Evolutionary conservation across 1,284 basidiomycete species (phyloP), one percentile per base, ranked within the genome.

Genomic region (Filobasidium uniguttulatum): DNA sequence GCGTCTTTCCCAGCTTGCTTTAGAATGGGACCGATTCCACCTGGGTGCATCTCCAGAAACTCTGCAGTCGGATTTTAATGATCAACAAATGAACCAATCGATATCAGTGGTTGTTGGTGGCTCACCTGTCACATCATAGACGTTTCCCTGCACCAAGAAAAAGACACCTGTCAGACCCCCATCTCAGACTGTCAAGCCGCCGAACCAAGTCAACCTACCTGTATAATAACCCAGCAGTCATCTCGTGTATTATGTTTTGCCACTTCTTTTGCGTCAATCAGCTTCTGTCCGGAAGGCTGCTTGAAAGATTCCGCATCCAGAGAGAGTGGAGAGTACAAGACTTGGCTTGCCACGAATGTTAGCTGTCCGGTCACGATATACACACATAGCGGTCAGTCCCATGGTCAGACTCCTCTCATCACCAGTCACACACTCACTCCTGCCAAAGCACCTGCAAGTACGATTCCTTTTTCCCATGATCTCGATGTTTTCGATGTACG

Each of bases 31-130:
- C 66, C 69, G 3, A 68, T 63, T 6, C 77, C 77, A 20, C 75
- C 77, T 0, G 77, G 77, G 56, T 79, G 77, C 41, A 66, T 59
- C 25, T 71, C 69, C 40, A 93, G 69, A 63, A 93, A 91, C 10
- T 84, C 81, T 43, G n/a, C 15, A 37, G 7, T 19, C 9, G 9
- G n/a, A n/a, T n/a, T n/a, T n/a, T n/a, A n/a, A n/a, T n/a, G n/a
- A n/a, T n/a, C n/a, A n/a, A n/a, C n/a, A n/a, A n/a, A n/a, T n/a
- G n/a, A n/a, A n/a, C n/a, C n/a, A n/a, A n/a, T n/a, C n/a, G n/a
- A n/a, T n/a, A n/a, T n/a, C n/a, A n/a, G n/a, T n/a, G n/a, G n/a
- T n/a, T 9, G n/a, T n/a, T 19, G 14, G 20, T 3, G 14, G 19
- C 36, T 43, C 19, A 43, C 40, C 40, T 5, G 88, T 90, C 50